A percentile compares a stretch with the other conserved stretches of the same genome.
phyloP scores from a whole-genome alignment of 2,329 filamentous ascomycete genomes.

The Pyricularia sp. region DNA sequence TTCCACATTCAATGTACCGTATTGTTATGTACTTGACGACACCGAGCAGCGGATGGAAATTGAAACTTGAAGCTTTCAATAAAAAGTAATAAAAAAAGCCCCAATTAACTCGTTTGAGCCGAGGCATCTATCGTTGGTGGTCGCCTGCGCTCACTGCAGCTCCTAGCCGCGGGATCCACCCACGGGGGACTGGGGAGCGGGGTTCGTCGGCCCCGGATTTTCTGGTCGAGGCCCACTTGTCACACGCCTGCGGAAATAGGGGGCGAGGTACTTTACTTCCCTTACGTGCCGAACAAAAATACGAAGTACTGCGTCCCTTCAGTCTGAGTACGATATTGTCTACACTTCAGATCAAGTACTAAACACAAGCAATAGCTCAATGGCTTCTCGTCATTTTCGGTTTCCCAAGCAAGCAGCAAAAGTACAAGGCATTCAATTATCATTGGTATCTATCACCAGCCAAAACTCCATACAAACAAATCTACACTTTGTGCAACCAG shows the following conservation, averaged over 20 bases:
- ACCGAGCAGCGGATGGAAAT: background rate
- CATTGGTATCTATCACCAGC: background rate
- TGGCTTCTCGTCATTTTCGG: too few relatives aligned
- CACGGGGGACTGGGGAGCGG: background rate
- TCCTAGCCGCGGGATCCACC: background rate
- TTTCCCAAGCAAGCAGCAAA: background rate
- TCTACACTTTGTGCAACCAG: background rate
- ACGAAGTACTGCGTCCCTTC: background rate
- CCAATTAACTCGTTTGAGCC: background rate
- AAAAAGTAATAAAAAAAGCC: too few relatives aligned
- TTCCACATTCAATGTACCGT: background rate
- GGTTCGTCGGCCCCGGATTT: background rate
- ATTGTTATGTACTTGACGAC: too few relatives aligned
- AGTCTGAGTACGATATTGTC: too few relatives aligned
- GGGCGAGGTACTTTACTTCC: background rate
- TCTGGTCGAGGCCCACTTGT: background rate
- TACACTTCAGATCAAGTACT: background rate
- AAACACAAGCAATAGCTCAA: too few relatives aligned
- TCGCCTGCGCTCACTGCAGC: background rate
- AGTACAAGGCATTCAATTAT: background rate
- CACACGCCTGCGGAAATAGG: background rate
- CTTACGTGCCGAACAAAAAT: background rate
- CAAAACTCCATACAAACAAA: background rate
- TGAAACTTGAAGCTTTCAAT: background rate
- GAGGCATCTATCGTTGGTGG: background rate